phyloP scores from a whole-genome alignment of 768 basidiomycete genomes.

The Butyriboletus loyo region DNA sequence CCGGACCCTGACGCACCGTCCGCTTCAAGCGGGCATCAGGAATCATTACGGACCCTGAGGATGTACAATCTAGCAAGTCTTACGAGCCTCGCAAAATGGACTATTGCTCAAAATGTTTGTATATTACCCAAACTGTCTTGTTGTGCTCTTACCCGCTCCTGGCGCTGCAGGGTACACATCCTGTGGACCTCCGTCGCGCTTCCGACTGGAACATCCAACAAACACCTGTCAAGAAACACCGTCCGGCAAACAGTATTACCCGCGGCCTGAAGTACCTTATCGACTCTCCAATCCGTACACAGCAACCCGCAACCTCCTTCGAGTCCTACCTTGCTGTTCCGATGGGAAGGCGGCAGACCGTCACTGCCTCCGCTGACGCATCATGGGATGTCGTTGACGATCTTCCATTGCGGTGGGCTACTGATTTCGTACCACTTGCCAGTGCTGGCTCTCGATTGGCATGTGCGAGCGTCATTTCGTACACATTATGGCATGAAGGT shows the following conservation, averaged over 20 bases:
- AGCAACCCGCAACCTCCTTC: constrained; percentile 26
- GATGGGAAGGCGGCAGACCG: constrained; percentile 19
- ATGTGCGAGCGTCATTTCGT: constrained; percentile 57
- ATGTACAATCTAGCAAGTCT: constrained; percentile 85
- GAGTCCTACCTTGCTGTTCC: constrained; percentile 32
- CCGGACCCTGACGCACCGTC: constrained; percentile 48
- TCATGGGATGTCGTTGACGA: constrained; percentile 75
- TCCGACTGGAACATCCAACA: constrained; percentile 51
- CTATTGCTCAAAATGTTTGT: constrained; percentile 61
- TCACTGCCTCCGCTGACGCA: constrained; percentile 43
- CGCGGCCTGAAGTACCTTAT: constrained; percentile 59
- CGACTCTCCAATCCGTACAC: constrained; percentile 35
- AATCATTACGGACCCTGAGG: constrained; percentile 54
- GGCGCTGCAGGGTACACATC: constrained; percentile 47
- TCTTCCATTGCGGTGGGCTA: constrained; percentile 79
- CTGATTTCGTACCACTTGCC: constrained; percentile 80
- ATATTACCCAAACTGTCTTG: neutral
- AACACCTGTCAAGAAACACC: constrained; percentile 45
- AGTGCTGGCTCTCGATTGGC: constrained; percentile 60
- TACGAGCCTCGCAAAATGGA: constrained; percentile 72
- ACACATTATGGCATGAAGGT: constrained; percentile 67
- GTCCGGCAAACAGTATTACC: constrained; percentile 55
- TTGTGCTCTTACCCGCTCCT: constrained; percentile 3
- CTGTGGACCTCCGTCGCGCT: constrained; percentile 56
- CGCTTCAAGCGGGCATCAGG: constrained; percentile 46